These are phyloP conservation scores for Tricholoma sp. DNA, from an alignment of 768 basidiomycete genomes.

Conservation along the genomic window DNA sequence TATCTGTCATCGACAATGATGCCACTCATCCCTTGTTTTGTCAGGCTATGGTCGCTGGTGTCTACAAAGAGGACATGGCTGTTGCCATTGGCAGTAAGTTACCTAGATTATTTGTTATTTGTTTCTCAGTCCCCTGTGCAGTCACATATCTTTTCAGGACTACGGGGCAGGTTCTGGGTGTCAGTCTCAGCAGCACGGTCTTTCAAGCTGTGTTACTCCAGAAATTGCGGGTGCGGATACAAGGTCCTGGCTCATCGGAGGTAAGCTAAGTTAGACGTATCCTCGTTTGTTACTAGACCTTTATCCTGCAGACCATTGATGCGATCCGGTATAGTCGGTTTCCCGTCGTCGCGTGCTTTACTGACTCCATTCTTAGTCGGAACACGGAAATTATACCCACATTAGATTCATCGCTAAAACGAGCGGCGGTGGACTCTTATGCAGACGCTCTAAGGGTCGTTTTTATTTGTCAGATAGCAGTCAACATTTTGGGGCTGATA, in stretches of 20 bases:
- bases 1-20: slow-evolving; percentile 4
- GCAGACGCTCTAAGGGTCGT: slow-evolving; percentile 74
- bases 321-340: slow-evolving; percentile 48
- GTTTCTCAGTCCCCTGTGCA: slow-evolving; percentile 22
- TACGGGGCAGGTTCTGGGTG: slow-evolving; percentile 93
- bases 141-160: slow-evolving; percentile 94
- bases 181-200: slow-evolving; percentile 81
- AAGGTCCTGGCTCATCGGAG: slow-evolving; percentile 67
- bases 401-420: slow-evolving; percentile 47
- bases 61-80: slow-evolving; percentile 76
- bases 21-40: slow-evolving; percentile 6
- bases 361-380: slow-evolving; percentile 40
- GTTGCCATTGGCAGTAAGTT: slow-evolving; percentile 86
- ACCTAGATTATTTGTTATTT: slow-evolving; percentile 11
- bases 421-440: slow-evolving; percentile 73
- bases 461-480: slow-evolving; percentile 72
- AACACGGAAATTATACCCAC: slow-evolving; percentile 67
- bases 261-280: slow-evolving; percentile 37
- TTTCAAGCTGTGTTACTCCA: slow-evolving; percentile 73
- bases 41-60: slow-evolving; percentile 84
- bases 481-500: slow-evolving; percentile 64
- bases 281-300: slow-evolving; percentile 8
- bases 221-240: slow-evolving; percentile 70
- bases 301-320: slow-evolving; percentile 56
- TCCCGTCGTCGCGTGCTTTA: neutral